Evolutionary conservation across 208 protist genomes (phyloP).

Genomic region (Zelonia costaricensis): DNA sequence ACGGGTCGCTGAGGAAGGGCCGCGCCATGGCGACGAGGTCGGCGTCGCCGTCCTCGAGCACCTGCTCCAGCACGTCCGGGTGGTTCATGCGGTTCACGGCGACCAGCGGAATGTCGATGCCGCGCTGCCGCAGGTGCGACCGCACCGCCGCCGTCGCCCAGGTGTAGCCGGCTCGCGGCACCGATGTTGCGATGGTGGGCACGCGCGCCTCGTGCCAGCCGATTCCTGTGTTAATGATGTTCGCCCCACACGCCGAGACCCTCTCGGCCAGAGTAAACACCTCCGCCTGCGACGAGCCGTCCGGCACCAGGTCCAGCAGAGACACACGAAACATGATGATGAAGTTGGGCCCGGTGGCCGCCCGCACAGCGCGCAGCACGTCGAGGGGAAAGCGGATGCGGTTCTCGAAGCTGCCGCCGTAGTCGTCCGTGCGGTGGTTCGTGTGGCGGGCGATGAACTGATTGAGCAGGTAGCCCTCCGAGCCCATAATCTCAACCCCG

Average conservation of each 20-base stretch:
- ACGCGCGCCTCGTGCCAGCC: slow-evolving; percentile 95
- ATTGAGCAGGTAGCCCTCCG: slow-evolving; percentile 94
- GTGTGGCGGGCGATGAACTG: slow-evolving; percentile 89
- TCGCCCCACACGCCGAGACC: slow-evolving; percentile 65
- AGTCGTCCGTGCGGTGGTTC: slow-evolving; percentile 91
- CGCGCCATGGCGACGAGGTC: slow-evolving; percentile 93
- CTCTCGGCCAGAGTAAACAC: slow-evolving; percentile 76
- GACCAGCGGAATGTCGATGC: slow-evolving; percentile 81
- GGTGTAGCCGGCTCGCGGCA: slow-evolving; percentile 87
- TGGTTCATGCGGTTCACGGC: slow-evolving; percentile 93
- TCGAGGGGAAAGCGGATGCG: slow-evolving; percentile 85
- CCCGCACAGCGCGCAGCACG: slow-evolving; percentile 73
- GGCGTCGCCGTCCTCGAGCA: slow-evolving; percentile 75
- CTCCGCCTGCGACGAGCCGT: slow-evolving; percentile 85
- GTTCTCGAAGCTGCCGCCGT: slow-evolving; percentile 73
- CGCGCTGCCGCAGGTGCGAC: slow-evolving; percentile 35
- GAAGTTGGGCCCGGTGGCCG: slow-evolving; percentile 67
- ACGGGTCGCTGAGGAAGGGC: slow-evolving; percentile 89
- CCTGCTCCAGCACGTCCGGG: slow-evolving; percentile 77
- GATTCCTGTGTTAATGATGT: slow-evolving; percentile 95
- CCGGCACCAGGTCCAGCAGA: slow-evolving; percentile 92
- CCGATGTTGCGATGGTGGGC: slow-evolving; percentile 91
- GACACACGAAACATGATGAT: slow-evolving; percentile 91
- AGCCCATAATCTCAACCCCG: slow-evolving; percentile 94
- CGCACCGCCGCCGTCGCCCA: slow-evolving; percentile 71